Evolutionary conservation across 2,329 filamentous ascomycete species (phyloP).

Genomic region (Magnaporthiopsis poae): DNA sequence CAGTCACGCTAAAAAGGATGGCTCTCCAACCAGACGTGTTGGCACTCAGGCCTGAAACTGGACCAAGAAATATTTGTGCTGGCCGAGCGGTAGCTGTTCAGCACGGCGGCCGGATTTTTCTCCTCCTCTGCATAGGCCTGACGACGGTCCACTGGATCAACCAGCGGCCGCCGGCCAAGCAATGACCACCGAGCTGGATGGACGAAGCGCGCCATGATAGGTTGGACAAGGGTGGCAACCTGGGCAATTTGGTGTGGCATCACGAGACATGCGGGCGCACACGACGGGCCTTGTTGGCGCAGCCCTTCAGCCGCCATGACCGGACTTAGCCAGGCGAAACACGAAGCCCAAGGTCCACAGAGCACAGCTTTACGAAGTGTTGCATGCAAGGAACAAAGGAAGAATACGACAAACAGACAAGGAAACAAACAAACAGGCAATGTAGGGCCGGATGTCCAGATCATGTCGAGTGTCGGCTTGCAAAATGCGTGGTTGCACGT

Average conservation of each 20-base stretch:
- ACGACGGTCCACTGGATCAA: background rate
- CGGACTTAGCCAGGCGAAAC: background rate
- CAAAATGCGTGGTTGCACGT: background rate
- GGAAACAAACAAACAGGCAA: background rate
- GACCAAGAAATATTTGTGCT: background rate
- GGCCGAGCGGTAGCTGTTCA: background rate
- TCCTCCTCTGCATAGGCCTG: background rate
- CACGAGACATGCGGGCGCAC: background rate
- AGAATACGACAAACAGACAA: background rate
- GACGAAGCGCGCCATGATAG: background rate
- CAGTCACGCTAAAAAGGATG: background rate
- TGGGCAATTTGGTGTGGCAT: background rate
- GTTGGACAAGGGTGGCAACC: background rate
- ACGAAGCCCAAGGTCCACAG: background rate
- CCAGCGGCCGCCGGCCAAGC: background rate
- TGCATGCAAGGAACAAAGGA: background rate
- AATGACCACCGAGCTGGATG: background rate
- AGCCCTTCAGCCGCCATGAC: background rate
- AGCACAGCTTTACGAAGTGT: background rate
- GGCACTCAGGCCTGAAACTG: background rate
- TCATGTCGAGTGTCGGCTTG: background rate
- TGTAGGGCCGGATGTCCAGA: background rate
- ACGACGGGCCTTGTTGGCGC: background rate
- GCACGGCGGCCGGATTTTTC: background rate
- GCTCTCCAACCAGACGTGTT: background rate